Conservation (phyloP, 2,329 filamentous ascomycete species). For the Tolypocladium pustulatum region DNA sequence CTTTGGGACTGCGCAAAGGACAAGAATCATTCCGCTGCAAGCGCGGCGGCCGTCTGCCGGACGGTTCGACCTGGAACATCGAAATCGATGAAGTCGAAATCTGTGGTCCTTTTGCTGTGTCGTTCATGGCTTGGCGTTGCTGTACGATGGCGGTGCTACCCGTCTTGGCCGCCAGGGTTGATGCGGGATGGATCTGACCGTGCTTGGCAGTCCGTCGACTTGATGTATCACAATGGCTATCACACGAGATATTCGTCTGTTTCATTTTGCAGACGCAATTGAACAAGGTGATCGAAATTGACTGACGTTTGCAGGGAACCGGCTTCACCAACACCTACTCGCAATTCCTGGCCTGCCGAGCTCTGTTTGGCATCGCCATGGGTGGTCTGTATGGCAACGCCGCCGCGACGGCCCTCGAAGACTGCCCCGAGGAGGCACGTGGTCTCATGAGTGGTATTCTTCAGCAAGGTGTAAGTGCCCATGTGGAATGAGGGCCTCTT, state of each 20-base stretch:
- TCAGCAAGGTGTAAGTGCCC: constrained; percentile 50
- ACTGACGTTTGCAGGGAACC: constrained; percentile 33
- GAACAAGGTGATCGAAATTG: too few species aligned
- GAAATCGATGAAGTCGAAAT: background rate
- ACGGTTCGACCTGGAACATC: background rate
- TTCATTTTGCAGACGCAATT: background rate
- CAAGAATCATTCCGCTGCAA: background rate
- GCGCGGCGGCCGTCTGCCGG: background rate
- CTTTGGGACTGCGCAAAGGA: background rate
- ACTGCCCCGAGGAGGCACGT: constrained; percentile 55
- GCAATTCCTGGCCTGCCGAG: constrained; percentile 64
- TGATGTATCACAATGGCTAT: background rate
- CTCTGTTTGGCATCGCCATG: constrained; percentile 73
- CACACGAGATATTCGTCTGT: background rate
- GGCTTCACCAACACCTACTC: constrained; percentile 58
- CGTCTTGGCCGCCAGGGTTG: constrained; percentile 5
- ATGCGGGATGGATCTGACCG: background rate
- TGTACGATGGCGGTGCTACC: constrained; percentile 2
- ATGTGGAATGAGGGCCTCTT: background rate
- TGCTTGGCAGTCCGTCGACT: too few species aligned
- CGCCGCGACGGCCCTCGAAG: constrained; percentile 68
- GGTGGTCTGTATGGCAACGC: constrained; percentile 72
- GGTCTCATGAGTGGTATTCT: constrained; percentile 68
- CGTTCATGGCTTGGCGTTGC: background rate
- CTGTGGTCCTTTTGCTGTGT: background rate